Conservation (phyloP, 169 alveolate genomes). For the Prorocentrum cordatum region DNA sequence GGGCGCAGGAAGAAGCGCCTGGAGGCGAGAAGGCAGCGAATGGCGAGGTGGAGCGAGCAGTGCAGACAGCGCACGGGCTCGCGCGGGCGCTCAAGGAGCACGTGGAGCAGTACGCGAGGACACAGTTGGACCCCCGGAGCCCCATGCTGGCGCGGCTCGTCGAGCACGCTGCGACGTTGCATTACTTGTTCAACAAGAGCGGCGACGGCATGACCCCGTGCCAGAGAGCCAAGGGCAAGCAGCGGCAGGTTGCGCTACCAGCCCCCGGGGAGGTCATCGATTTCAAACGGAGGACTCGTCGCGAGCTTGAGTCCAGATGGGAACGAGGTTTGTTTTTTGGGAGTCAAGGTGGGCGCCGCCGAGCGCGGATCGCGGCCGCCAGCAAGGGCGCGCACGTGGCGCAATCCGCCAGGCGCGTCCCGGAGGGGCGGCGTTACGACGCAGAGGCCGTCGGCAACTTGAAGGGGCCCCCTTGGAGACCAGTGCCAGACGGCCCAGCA, state of each 20-base stretch:
- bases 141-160: slow-evolving; percentile 2
- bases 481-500: not conserved
- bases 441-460: not conserved
- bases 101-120: not conserved
- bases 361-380: slow-evolving; percentile 6
- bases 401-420: not conserved
- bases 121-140: not conserved
- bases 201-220: not conserved
- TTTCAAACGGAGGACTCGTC: not conserved
- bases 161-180: not conserved
- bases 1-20: not conserved
- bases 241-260: not conserved
- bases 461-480: slow-evolving; percentile 9
- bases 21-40: not conserved
- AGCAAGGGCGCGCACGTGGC: not conserved
- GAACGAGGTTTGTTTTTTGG: not conserved
- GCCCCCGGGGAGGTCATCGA: not conserved
- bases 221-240: not conserved
- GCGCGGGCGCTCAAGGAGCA: not conserved
- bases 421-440: not conserved
- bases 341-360: not conserved
- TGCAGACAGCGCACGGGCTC: not conserved
- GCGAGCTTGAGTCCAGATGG: not conserved
- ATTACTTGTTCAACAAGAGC: not conserved
- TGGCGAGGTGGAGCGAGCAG: slow-evolving; percentile 1